Percentiles rank a stretch among this genome's conserved stretches.
Evolutionary conservation across 2,329 filamentous ascomycete species (phyloP).

Genomic region (Ceratocystis destructans): DNA sequence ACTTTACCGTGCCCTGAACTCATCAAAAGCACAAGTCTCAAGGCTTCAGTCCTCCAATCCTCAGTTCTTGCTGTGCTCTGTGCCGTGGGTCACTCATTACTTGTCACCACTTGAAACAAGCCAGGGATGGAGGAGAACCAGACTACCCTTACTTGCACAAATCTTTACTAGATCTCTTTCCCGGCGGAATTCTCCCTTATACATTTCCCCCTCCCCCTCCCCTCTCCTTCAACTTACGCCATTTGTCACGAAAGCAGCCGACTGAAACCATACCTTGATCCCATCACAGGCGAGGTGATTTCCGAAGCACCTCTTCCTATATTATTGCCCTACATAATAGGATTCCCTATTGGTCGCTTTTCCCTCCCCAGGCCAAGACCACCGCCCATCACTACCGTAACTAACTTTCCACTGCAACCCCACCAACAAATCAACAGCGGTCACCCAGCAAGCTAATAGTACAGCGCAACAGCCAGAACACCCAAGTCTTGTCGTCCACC

Average conservation of each 20-base stretch:
- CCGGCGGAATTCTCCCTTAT: not conserved
- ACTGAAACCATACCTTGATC: not conserved
- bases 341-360: not conserved
- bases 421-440: not conserved
- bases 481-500: not conserved
- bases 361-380: not conserved
- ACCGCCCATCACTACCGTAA: slow-evolving; percentile 1
- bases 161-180: not conserved
- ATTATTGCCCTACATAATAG: slow-evolving; percentile 2
- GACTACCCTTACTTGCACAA: not conserved
- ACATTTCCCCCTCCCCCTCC: not conserved
- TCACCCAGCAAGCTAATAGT: not conserved
- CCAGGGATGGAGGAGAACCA: not conserved
- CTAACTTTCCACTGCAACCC: not conserved
- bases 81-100: not conserved
- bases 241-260: slow-evolving; percentile 3
- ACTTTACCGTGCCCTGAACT: not conserved
- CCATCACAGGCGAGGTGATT: slow-evolving; percentile 2
- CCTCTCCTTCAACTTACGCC: not conserved
- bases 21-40: not conserved
- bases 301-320: not conserved
- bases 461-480: not conserved
- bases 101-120: slow-evolving; percentile 4
- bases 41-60: not conserved
- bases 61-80: not conserved